Evolutionary conservation across 1,139 yeast species (phyloP), one percentile per base, ranked within the genome.

Genomic region (Tardiomyces digboiensis): DNA sequence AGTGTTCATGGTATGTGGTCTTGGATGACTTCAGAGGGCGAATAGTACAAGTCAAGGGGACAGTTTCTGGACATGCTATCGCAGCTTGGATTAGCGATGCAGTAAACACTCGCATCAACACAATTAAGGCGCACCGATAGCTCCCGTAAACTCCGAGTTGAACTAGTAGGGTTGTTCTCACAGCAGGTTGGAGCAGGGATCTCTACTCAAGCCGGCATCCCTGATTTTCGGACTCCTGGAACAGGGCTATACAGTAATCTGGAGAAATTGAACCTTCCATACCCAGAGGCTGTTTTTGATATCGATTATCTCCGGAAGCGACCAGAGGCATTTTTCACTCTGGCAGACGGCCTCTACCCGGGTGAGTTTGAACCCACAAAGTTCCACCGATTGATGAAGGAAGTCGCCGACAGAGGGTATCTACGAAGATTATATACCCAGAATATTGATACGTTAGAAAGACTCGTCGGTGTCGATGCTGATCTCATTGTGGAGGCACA

Each of bases 271-370:
- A 72, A 85, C 39, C 68, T 89, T 40, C 97, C 97, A 4, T 88
- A 77, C 58, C 93, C 97, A 0, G 98, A 89, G 61, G 97, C 97
- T 0, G 96, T 91, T 1, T 91, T 89, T 61, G 97, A 88, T 58
- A 82, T 89, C 29, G 88, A 80, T 26, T 91, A 78, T 62, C 86
- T 87, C 60, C 66, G 73, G 42, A 71, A 80, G 46, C 74, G 76
- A 43, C 97, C 97, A 0, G 71, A 76, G 51, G 93, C 97, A 0
- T 89, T 89, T 59, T 88, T 85, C 56, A 78, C 86, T 0, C 69
- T 89, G 44, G 94, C 96, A 0, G 76, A 76, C 16, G 97, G 87
- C 54, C 68, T 91, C 43, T 86, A 80, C 54, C 98, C 98, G 0
- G 95, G 95, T 0, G 81, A 82, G 52, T 89, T 79, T 59, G 66